Conservation (phyloP, 441 rosid genomes). For the Bocquillonia castaneifolia region DNA sequence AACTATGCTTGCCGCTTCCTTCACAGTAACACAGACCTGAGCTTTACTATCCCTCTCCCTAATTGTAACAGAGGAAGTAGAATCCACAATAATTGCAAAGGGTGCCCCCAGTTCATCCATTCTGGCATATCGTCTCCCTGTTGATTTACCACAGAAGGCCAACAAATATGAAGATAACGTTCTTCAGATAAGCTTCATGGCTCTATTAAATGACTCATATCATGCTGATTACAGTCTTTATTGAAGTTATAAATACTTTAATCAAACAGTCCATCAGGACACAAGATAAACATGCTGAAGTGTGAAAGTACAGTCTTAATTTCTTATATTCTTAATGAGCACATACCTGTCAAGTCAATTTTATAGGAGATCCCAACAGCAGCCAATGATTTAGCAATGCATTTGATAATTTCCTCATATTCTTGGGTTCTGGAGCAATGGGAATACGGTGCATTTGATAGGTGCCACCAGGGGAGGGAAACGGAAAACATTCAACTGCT, state of each 20-base stretch:
- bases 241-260: no score
- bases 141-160: slow-evolving; percentile 34
- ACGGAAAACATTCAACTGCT: slow-evolving; percentile 55
- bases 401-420: slow-evolving; percentile 46
- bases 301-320: background rate
- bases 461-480: slow-evolving; percentile 55
- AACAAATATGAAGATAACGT: background rate
- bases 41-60: slow-evolving; percentile 52
- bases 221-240: no score
- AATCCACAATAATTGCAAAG: slow-evolving; percentile 49
- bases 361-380: slow-evolving; percentile 47
- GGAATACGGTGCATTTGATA: slow-evolving; percentile 58
- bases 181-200: background rate
- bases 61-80: slow-evolving; percentile 44
- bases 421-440: slow-evolving; percentile 45
- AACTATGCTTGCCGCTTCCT: slow-evolving; percentile 34
- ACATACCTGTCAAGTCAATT: slow-evolving; percentile 53
- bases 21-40: slow-evolving; percentile 42
- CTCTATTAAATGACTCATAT: background rate
- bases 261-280: background rate
- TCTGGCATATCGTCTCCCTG: slow-evolving; percentile 53
- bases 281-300: background rate
- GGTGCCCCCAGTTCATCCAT: slow-evolving; percentile 57
- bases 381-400: slow-evolving; percentile 38
- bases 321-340: background rate